Conservation (phyloP, 352 stramenopile genomes). For the Pythium guiyangense region DNA sequence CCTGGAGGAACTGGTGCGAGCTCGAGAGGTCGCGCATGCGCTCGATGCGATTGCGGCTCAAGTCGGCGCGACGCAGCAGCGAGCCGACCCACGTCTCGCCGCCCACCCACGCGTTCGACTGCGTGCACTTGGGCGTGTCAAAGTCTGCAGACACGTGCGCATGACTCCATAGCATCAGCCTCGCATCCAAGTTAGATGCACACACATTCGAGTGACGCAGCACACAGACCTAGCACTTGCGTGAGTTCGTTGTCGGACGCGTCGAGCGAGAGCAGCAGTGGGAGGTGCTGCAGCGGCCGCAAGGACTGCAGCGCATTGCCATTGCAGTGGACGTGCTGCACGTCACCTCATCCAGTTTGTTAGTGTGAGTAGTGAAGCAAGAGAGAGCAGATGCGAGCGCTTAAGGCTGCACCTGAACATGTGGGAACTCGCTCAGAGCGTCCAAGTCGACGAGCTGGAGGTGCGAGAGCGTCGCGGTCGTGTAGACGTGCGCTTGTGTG, state of each 20-base stretch:
- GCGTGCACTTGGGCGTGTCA: conserved; percentile 52
- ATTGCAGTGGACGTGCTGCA: conserved; percentile 50
- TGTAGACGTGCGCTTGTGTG: conserved; percentile 58
- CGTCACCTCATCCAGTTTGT: conserved; percentile 1
- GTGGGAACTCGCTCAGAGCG: conserved; percentile 36
- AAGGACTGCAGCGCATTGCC: conserved; percentile 49
- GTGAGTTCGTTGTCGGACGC: conserved; percentile 56
- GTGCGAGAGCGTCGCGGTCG: conserved; percentile 35
- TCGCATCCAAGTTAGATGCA: not conserved
- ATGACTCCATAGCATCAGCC: not conserved
- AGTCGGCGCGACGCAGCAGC: conserved; percentile 43
- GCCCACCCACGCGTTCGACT: conserved; percentile 43
- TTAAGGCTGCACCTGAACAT: conserved; percentile 39
- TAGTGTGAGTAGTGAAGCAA: not conserved
- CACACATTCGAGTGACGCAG: too few relatives aligned
- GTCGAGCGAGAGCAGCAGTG: conserved; percentile 51
- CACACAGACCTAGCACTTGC: conserved; percentile 27
- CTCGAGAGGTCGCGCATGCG: conserved; percentile 42
- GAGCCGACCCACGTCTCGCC: conserved; percentile 61
- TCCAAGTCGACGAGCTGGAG: conserved; percentile 41
- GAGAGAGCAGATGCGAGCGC: too few relatives aligned
- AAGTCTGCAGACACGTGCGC: conserved; percentile 29
- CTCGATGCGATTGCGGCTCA: conserved; percentile 50
- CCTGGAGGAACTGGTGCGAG: conserved; percentile 58
- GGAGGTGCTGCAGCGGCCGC: conserved; percentile 36